Evolutionary conservation across 2,329 filamentous ascomycete genomes (phyloP).

Genomic region (Ramularia collo-cygni): DNA sequence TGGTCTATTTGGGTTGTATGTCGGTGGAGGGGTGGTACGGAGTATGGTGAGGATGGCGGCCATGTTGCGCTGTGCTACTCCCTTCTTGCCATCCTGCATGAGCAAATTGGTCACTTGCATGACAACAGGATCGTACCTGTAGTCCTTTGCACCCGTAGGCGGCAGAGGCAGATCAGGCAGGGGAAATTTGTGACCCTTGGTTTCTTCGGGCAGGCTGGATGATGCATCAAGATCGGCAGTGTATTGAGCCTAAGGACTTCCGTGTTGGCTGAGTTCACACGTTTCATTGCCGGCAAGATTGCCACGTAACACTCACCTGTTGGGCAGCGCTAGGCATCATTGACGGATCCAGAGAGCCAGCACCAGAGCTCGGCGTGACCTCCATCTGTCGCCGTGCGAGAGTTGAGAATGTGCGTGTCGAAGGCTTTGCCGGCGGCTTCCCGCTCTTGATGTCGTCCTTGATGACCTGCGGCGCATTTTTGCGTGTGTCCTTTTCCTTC

Average conservation of each 20-base stretch:
- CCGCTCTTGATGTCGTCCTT: constrained; percentile 49
- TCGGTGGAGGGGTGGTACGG: constrained; percentile 75
- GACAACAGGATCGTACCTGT: constrained; percentile 79
- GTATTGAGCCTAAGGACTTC: constrained; percentile 14
- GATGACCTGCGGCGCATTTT: constrained; percentile 61
- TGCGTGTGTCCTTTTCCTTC: constrained; percentile 53
- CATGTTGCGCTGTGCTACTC: constrained; percentile 88
- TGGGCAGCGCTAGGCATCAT: constrained; percentile 24
- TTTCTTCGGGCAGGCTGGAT: constrained; percentile 26
- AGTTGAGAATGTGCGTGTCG: constrained; percentile 53
- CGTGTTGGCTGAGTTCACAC: too few species aligned
- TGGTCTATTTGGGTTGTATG: constrained; percentile 61
- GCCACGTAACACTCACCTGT: constrained; percentile 4
- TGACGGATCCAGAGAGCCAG: constrained; percentile 18
- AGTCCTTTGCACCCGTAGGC: constrained; percentile 58
- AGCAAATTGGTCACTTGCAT: constrained; percentile 82
- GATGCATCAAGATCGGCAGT: constrained; percentile 13
- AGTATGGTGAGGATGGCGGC: constrained; percentile 72
- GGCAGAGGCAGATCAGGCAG: constrained; percentile 62
- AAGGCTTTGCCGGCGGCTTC: constrained; percentile 23
- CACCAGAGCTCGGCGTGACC: constrained; percentile 5
- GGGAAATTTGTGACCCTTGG: constrained; percentile 68
- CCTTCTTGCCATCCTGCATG: constrained; percentile 88
- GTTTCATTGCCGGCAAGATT: too few species aligned
- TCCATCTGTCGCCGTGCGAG: constrained; percentile 33